These are phyloP conservation scores for Phytophthora cajani DNA, from an alignment of 352 stramenopile genomes.

Conservation along the genomic window DNA sequence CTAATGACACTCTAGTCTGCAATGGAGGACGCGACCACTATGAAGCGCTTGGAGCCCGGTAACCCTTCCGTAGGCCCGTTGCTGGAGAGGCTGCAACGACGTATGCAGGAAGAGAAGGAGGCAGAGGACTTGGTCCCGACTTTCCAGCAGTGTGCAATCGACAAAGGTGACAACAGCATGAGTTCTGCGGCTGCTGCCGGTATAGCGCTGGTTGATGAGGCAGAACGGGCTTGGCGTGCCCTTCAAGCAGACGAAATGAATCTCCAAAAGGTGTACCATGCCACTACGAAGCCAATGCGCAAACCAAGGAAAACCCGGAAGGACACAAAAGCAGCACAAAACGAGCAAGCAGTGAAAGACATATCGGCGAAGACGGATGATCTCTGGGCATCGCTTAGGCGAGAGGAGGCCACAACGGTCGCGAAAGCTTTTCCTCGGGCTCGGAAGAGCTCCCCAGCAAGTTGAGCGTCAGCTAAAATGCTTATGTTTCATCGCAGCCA, in stretches of 20 bases:
- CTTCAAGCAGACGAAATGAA: constrained; percentile 63
- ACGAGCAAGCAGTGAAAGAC: constrained; percentile 4
- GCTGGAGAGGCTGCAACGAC: constrained; percentile 26
- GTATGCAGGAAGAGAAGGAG: constrained; percentile 14
- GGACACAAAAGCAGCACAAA: constrained; percentile 1
- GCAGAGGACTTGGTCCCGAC: constrained; percentile 6
- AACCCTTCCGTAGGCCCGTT: constrained; percentile 45
- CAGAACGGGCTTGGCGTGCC: constrained; percentile 49
- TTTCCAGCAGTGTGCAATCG: constrained; percentile 18
- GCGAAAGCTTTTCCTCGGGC: constrained; percentile 36
- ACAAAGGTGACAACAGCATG: background rate
- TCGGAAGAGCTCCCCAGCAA: constrained; percentile 4
- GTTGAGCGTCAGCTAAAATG: background rate
- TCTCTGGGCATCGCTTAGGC: constrained; percentile 38
- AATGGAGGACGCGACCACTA: constrained; percentile 31
- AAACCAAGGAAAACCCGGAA: constrained; percentile 11
- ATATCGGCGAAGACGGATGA: constrained; percentile 50
- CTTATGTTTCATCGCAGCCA: too few species aligned
- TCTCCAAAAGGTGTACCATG: constrained; percentile 32
- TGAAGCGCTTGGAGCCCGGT: constrained; percentile 45
- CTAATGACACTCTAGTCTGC: constrained; percentile 13
- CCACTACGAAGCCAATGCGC: background rate
- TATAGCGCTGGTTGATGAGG: constrained; percentile 15
- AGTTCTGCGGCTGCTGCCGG: background rate
- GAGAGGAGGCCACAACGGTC: constrained; percentile 36